Evolutionary conservation across 2,329 filamentous ascomycete genomes (phyloP), one percentile per base, ranked within the genome.

Genomic region (Aspergillus oerlinghausenensis): DNA sequence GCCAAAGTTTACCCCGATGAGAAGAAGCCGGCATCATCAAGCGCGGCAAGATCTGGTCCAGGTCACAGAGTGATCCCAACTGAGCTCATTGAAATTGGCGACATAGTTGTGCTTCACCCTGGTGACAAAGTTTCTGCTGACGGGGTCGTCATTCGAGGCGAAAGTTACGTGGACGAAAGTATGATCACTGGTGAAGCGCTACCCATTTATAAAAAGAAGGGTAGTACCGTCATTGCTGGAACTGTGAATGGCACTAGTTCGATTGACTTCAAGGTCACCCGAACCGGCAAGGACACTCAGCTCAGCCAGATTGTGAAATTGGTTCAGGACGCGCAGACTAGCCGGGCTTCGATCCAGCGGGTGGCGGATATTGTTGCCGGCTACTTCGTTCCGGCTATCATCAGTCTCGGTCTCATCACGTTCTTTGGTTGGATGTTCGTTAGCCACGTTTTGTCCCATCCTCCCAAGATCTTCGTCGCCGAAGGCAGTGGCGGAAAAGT

Each of bases 181-280:
- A 97, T 97, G 93, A 92, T 99, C 50, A 99, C 94, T 5, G 94
- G 94, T 63, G 94, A 99, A 77, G 89, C 94, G 2, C 93, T 97
- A 83, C 93, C 94, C 0, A 92, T 97, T 38, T 86, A 91, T 66
- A 99, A 99, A 77, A 87, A 84, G 64, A 88, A 90, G 66, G 91
- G 89, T 8, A 86, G 86, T 63, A 76, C 84, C 47, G 79, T 99
- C 56, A 94, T 97, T 71, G 94, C 92, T 51, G 94, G 94, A 29
- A 97, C 94, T 2, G 93, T 99, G 68, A 99, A 99, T 70, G 91
- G 92, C 25, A 88, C 92, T 61, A 94, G 94, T 2, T 87, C 93
- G 50, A 80, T 97, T 42, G 94, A 97, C 72, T 94, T 97, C 74
- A 86, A 89, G 47, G 94, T 99, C 57, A 96, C 90, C 3, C 85